These are phyloP conservation scores for Termitomyces sp. DNA, from an alignment of 768 basidiomycete species.

Conservation along the genomic window DNA sequence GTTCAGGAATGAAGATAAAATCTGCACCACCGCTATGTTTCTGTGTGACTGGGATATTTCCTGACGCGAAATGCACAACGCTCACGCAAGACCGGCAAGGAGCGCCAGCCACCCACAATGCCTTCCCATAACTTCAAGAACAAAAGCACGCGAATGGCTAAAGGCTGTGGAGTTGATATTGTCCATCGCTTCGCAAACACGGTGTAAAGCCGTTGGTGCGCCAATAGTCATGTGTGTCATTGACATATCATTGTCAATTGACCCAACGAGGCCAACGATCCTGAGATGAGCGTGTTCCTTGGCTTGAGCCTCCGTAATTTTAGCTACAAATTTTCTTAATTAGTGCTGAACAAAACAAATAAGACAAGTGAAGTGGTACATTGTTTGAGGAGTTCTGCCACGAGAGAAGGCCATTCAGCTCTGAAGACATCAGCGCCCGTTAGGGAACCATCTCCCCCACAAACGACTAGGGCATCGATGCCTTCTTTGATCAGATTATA, in stretches of 20 bases:
- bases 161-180: conserved; percentile 96
- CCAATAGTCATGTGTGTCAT: conserved; percentile 97
- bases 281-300: conserved; percentile 75
- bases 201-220: conserved; percentile 89
- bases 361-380: conserved; percentile 34
- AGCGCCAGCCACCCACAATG: conserved; percentile 99
- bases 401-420: conserved; percentile 88
- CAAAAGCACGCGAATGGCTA: conserved; percentile 96
- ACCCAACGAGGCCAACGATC: conserved; percentile 98
- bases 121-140: conserved; percentile 98
- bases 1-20: conserved; percentile 96
- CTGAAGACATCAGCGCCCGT: conserved; percentile 95
- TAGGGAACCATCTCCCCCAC: conserved; percentile 94
- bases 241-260: conserved; percentile 99
- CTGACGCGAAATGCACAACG: conserved; percentile 1
- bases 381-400: conserved; percentile 58
- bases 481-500: conserved; percentile 93
- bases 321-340: conserved; percentile 31
- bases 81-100: conserved; percentile 84
- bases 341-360: background rate
- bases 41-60: background rate
- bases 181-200: conserved; percentile 97
- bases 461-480: conserved; percentile 94
- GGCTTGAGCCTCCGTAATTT: conserved; percentile 72
- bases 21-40: conserved; percentile 76